Percentiles rank a stretch among this genome's conserved stretches.
Conservation (phyloP, 2,329 filamentous ascomycete genomes). For the Microdochium paspali region DNA sequence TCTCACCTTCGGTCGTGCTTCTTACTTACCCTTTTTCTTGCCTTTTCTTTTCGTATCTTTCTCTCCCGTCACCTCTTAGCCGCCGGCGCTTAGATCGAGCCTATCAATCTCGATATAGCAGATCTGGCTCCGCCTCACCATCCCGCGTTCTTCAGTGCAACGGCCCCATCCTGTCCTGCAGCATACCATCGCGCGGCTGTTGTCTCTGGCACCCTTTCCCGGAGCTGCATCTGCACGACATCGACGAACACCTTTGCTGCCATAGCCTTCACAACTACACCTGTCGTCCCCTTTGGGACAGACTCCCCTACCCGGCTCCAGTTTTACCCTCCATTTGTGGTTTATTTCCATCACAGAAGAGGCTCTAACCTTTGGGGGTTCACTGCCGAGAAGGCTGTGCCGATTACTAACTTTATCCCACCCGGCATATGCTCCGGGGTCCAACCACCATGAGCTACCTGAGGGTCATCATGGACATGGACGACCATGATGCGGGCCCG, state of each 20-base stretch:
- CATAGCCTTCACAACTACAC: not conserved
- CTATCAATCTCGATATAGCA: not conserved
- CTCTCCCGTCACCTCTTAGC: not conserved
- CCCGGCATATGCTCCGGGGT: slow-evolving; percentile 28
- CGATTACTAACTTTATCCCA: slow-evolving; percentile 20
- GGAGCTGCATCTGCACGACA: not conserved
- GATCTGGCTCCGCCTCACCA: not conserved
- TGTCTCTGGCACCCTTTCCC: not conserved
- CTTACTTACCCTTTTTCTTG: not conserved
- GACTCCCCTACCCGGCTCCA: slow-evolving; percentile 16
- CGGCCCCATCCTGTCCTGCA: not conserved
- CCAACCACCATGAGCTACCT: slow-evolving; percentile 41
- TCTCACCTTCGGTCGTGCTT: not conserved
- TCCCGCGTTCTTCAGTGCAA: not conserved
- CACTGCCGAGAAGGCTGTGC: slow-evolving; percentile 15
- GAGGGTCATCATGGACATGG: slow-evolving; percentile 47
- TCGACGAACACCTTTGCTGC: not conserved
- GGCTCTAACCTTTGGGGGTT: slow-evolving; percentile 19
- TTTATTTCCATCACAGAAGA: slow-evolving; percentile 17
- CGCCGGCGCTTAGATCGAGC: not conserved
- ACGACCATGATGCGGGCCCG: slow-evolving; percentile 35
- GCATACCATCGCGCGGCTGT: slow-evolving; percentile 1
- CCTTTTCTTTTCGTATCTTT: not conserved
- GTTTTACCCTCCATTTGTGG: slow-evolving; percentile 14
- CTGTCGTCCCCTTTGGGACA: slow-evolving; percentile 11